Conservation (phyloP, 371 early-diverging fungal species). For the Circinella umbellata region DNA sequence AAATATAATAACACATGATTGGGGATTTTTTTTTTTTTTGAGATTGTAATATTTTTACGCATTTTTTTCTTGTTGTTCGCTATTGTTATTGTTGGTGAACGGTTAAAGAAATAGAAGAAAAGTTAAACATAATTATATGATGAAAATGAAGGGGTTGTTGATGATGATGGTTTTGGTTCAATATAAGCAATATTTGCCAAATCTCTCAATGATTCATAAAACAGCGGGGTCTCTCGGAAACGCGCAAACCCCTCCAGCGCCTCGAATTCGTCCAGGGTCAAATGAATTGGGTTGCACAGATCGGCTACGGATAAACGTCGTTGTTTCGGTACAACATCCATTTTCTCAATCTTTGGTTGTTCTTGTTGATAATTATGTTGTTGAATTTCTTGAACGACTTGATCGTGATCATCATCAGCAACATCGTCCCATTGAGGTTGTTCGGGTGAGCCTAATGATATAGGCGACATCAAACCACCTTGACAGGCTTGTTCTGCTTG, state of each 20-base stretch:
- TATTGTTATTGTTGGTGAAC: no score
- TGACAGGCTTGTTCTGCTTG: background rate
- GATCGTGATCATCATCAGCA: background rate
- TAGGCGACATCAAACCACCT: slow-evolving; percentile 27
- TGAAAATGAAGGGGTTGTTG: no score
- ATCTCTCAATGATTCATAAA: slow-evolving; percentile 23
- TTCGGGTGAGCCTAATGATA: slow-evolving; percentile 31
- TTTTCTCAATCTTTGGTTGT: background rate
- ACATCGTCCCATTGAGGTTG: slow-evolving; percentile 6
- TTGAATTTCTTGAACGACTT: background rate
- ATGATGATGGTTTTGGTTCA: slow-evolving; percentile 10
- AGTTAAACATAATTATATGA: background rate
- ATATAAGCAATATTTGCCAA: slow-evolving; percentile 21
- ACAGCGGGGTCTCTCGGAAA: slow-evolving; percentile 21
- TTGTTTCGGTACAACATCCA: slow-evolving; percentile 5
- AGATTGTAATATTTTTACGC: background rate
- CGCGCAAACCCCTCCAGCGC: slow-evolving; percentile 23
- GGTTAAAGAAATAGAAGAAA: background rate
- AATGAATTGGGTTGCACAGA: slow-evolving; percentile 22
- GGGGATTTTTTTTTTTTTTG: background rate
- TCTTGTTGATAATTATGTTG: background rate
- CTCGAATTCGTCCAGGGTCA: slow-evolving; percentile 28
- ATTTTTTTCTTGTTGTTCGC: no score
- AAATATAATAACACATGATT: slow-evolving; percentile 9
- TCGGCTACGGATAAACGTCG: slow-evolving; percentile 24